Conservation (phyloP, 1,139 yeast genomes). For the Saccharomyces hybrid region DNA sequence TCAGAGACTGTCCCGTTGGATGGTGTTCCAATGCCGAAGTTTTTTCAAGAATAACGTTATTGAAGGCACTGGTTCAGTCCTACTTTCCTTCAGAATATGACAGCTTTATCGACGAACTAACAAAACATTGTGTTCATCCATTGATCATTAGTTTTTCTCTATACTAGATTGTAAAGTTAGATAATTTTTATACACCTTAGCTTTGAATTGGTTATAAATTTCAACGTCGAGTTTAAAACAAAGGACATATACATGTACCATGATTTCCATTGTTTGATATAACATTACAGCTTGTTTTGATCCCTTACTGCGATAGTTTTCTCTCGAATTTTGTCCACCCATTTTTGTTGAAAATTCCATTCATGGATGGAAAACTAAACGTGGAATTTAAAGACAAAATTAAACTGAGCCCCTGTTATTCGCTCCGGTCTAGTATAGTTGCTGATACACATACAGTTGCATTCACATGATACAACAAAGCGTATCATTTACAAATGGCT, state of each 20-base stretch:
- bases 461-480: neutral
- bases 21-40: slow-evolving; percentile 30
- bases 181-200: neutral
- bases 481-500: neutral
- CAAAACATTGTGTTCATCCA: slow-evolving; percentile 15
- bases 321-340: neutral
- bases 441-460: neutral
- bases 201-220: neutral
- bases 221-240: neutral
- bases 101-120: neutral
- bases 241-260: neutral
- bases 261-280: neutral
- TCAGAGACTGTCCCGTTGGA: slow-evolving; percentile 34
- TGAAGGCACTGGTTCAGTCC: slow-evolving; percentile 9
- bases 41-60: slow-evolving; percentile 15
- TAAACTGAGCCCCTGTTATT: neutral
- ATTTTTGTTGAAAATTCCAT: neutral
- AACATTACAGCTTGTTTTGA: neutral
- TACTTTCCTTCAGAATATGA: slow-evolving; percentile 12
- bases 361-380: slow-evolving; percentile 1
- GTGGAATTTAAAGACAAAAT: neutral
- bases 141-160: slow-evolving; percentile 10
- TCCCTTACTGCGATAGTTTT: neutral
- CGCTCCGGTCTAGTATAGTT: neutral
- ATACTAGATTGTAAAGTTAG: slow-evolving; percentile 6